Evolutionary conservation across 2,329 filamentous ascomycete species (phyloP).

Genomic region (Byssochlamys sp.): DNA sequence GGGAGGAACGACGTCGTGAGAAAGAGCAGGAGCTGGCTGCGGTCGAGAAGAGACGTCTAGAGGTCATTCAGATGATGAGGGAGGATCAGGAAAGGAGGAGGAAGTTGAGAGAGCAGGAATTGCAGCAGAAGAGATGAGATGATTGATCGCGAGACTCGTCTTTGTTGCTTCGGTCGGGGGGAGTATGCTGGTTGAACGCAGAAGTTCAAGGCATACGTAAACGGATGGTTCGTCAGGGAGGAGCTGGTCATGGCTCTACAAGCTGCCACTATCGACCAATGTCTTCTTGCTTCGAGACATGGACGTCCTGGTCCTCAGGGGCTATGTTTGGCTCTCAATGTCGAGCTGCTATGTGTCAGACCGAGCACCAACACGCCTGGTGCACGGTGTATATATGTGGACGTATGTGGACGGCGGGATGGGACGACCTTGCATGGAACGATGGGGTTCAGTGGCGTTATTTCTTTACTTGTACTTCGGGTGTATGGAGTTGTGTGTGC

Average conservation of each 20-base stretch:
- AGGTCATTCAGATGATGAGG: conserved; percentile 34
- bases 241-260: too few species aligned
- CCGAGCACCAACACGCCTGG: background rate
- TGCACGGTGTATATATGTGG: background rate
- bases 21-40: conserved; percentile 51
- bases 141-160: conserved; percentile 6
- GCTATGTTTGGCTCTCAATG: too few species aligned
- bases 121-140: conserved; percentile 1
- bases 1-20: conserved; percentile 60
- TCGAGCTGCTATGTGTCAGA: too few species aligned
- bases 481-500: background rate
- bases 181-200: too few species aligned
- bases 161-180: conserved; percentile 8
- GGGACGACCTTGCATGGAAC: background rate
- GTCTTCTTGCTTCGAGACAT: too few species aligned
- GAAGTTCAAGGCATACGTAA: too few species aligned
- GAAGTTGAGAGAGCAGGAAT: conserved; percentile 4
- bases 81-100: conserved; percentile 22
- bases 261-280: too few species aligned
- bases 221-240: too few species aligned
- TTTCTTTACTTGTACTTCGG: background rate
- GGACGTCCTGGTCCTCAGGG: too few species aligned
- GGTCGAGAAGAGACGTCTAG: conserved; percentile 30
- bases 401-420: background rate
- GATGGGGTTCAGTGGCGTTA: background rate